Evolutionary conservation across 148 eudicot genomes (phyloP).

Genomic region (Diospyros lotus): DNA sequence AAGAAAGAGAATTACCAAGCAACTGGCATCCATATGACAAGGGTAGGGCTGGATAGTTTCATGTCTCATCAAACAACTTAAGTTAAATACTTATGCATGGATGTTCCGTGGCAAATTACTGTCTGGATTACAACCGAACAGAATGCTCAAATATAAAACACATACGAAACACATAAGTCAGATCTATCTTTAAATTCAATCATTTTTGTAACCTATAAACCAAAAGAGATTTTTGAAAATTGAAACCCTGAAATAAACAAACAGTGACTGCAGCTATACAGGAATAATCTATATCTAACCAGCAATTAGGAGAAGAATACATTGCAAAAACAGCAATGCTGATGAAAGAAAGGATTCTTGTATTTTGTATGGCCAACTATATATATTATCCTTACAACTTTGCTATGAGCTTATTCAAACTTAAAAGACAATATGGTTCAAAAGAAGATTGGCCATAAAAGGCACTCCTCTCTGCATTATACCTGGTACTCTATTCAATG

Average conservation of each 20-base stretch:
- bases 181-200: background rate
- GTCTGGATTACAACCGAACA: background rate
- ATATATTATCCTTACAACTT: slow-evolving; percentile 5
- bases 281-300: background rate
- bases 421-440: background rate
- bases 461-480: slow-evolving; percentile 6
- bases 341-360: background rate
- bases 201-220: background rate
- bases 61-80: background rate
- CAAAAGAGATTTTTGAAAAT: background rate
- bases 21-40: background rate
- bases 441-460: slow-evolving; percentile 2
- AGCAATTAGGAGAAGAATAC: background rate
- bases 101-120: background rate
- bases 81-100: background rate
- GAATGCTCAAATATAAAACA: background rate
- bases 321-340: background rate
- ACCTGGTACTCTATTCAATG: background rate
- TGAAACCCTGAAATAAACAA: background rate
- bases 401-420: slow-evolving; percentile 8
- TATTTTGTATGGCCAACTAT: background rate
- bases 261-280: background rate
- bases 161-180: background rate
- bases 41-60: background rate
- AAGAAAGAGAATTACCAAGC: background rate